Evolutionary conservation across 2,329 filamentous ascomycete species (phyloP), one percentile per base, ranked within the genome.

Genomic region (Aureobasidium sp.): DNA sequence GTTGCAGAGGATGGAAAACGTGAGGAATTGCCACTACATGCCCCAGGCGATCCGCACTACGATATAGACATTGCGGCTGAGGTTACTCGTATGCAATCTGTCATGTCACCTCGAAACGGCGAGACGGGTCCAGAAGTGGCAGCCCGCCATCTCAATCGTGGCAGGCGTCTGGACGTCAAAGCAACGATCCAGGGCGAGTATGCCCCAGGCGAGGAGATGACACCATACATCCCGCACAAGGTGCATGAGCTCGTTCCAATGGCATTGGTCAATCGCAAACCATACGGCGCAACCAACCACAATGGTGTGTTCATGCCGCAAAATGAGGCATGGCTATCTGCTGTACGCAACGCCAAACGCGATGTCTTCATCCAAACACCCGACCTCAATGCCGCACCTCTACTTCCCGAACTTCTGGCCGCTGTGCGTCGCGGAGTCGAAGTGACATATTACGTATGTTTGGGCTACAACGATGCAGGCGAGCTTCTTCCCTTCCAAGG

Each of bases 351-450:
- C 66, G 88, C 88, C 0, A 72, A 78, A 59, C 75, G 75, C 13
- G 79, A 75, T 32, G 81, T 92, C n/a, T 90, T 92, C 68, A 91
- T 93, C 62, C 88, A 92, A 71, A 86, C 87, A 0, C 89, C 89
- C 0, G 87, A 90, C 27, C 79, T 93, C 41, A 93, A 93, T 67
- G 88, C 89, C 0, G 81, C 82, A 61, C 85, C 84, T 0, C 75
- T 91, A 0, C 68, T 91, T 0, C 81, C 84, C 0, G 85, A 85
- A 1, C 80, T 92, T 3, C 69, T 82, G 0, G 80, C 79, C 3
- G 88, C 89, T 0, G 81, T 86, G n/a, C 79, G 84, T 63, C 78
- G 88, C 1, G 88, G 88, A 0, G 73, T 91, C 0, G 76, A 85
- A 55, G 84, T 91, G 0, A 85, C 82, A 0, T 86, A 85, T 70